Evolutionary conservation across 176 grass and related monocot species (phyloP).

Genomic region (Eremochloa ophiuroides): DNA sequence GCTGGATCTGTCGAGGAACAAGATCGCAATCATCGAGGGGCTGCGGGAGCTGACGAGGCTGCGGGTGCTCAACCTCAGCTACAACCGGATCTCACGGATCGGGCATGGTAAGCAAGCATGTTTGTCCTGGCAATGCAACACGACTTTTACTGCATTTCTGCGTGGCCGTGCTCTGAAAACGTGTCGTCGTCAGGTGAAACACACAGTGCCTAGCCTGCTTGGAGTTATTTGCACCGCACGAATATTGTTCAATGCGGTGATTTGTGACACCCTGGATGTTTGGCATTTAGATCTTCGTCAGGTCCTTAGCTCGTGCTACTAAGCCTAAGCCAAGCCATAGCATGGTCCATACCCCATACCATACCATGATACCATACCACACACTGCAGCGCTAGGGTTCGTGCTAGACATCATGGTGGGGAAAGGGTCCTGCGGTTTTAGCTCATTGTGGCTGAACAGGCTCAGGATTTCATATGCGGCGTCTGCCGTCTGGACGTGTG

Average conservation of each 20-base stretch:
- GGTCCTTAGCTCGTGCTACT: conserved; percentile 3
- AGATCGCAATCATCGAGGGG: conserved; percentile 68
- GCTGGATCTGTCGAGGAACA: conserved; percentile 91
- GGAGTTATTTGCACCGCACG: not conserved
- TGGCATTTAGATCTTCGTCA: conserved; percentile 5
- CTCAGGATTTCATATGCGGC: not conserved
- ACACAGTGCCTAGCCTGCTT: not conserved
- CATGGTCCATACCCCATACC: conserved; percentile 18
- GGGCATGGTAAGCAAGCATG: conserved; percentile 68
- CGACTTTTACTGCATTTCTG: not conserved
- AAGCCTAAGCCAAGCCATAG: not conserved
- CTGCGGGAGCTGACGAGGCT: conserved; percentile 81
- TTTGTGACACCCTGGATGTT: conserved; percentile 5
- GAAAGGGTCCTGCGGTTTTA: not conserved
- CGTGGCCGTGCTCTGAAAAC: not conserved
- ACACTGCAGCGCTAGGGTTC: not conserved
- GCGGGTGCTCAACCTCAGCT: conserved; percentile 82
- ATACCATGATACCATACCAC: not conserved
- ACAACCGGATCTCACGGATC: conserved; percentile 82
- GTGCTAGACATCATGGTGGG: not conserved
- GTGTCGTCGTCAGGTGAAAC: conserved; percentile 2
- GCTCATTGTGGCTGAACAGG: not conserved
- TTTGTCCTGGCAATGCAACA: not conserved
- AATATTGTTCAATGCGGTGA: conserved; percentile 5
- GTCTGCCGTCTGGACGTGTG: not conserved